Evolutionary conservation across 2,329 filamentous ascomycete species (phyloP), one percentile per base, ranked within the genome.

Genomic region (Pseudocercospora crystallina): DNA sequence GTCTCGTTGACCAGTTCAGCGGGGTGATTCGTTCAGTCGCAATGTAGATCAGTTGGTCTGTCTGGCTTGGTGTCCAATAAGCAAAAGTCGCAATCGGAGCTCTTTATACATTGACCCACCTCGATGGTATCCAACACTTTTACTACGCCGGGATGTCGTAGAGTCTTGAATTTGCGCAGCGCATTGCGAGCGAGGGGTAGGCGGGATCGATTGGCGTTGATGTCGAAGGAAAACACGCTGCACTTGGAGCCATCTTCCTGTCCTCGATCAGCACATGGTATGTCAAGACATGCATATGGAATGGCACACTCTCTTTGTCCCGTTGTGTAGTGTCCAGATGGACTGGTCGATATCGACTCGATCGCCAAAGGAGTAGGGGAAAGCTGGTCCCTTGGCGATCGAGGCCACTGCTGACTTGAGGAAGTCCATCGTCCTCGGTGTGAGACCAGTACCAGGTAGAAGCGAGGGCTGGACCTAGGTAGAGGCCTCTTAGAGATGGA

Each of bases 381-480:
- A 95, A 5, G 91, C 86, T 46, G 91, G 90, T 2, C 92, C 91
- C 71, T 96, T 94, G 39, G 94, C 89, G 65, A 99, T 97, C 55
- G 94, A 97, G 39, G 91, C 92, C 68, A 97, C 90, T 45, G 94
- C 94, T 55, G 91, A 97, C 75, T 97, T 97, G 68, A 99, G 82
- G 67, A 97, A 97, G 71, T 99, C 91, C 94, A 99, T 99, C n/a
- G 13, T 7, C 20, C 7, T 4, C 3, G 20, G 7, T 26, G 4
- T 4, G 20, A 26, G 7, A 26, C 20, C 7, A 4, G 20, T 3
- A 4, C 20, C 20, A 26, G 20, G 20, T 26, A 26, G 20, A 26
- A 26, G n/a, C n/a, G 20, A 26, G 20, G 20, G 7, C 20, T 26
- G 3, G 4, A 4, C 7, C 20, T 26, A 26, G 20, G 20, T 7